Evolutionary conservation across 1,139 yeast genomes (phyloP), one percentile per base, ranked within the genome.

Genomic region (Scheffersomyces lignicola): DNA sequence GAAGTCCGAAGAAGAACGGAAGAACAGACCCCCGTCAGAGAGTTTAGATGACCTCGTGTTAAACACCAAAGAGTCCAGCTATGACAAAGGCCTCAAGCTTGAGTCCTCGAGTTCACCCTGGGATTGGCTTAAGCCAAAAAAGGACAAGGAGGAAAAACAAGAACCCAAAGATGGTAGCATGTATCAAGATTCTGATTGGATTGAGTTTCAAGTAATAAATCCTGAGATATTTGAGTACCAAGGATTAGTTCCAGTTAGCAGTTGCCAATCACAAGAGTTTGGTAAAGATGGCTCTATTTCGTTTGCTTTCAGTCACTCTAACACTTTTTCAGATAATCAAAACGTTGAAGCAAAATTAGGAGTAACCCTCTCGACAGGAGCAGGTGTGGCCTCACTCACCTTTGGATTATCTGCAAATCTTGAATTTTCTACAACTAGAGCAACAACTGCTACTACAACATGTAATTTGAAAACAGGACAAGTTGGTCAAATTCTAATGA

Each of bases 201-300:
- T 49, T 5, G 55, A 54, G 31, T 41, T 46, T 17, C 27, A 35
- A 3, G 41, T 41, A 24, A 35, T 35, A 8, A 34, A 46, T 13
- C 17, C 30, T 3, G 25, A 34, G 5, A 18, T 24, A 1, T 32
- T 24, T 3, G 35, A 28, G 7, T 56, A 51, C 27, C 51, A 53
- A 2, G 60, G 58, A 3, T 44, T 38, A 18, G 42, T 56, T 29
- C 60, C 62, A 1, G 45, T 51, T 3, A 53, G 57, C 30, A 41
- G 52, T 1, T 56, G 62, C 31, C 58, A 52, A 24, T 52, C 59
- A 2, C 56, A 49, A 22, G 47, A 51, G 27, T 38, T 25, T 21
- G 61, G 59, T 3, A 40, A 48, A 3, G 34, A 33, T 3, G 60
- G 60, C 2, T 29, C 49, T 1, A 40, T 56, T n/a, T 27, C 40